Percentiles rank a stretch among this genome's conserved stretches.
Evolutionary conservation across 1,284 basidiomycete genomes (phyloP).

Genomic region (Coniferiporia sulphurascens): DNA sequence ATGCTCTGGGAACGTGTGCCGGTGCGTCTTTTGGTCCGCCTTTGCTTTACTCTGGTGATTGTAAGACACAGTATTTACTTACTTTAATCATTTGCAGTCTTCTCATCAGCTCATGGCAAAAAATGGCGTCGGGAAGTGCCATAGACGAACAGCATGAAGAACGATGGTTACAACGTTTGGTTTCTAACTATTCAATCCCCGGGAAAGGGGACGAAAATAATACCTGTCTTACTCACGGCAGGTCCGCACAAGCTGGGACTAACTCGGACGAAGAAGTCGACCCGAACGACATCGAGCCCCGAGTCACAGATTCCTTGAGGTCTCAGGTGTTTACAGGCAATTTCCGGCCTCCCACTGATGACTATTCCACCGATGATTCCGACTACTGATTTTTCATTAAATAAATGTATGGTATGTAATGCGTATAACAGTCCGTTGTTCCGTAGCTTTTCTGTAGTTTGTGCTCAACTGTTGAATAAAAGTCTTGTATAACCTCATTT

Average conservation of each 20-base stretch:
- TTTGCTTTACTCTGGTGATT: neutral
- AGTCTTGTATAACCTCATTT: too few relatives aligned
- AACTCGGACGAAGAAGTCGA: slow-evolving; percentile 12
- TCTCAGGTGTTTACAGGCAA: neutral
- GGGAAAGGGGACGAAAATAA: neutral
- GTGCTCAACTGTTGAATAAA: too few relatives aligned
- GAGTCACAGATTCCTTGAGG: neutral
- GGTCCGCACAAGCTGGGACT: neutral
- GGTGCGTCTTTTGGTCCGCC: slow-evolving; percentile 22
- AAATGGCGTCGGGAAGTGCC: slow-evolving; percentile 15
- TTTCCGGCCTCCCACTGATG: slow-evolving; percentile 4
- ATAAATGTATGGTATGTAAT: too few relatives aligned
- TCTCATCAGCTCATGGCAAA: slow-evolving; percentile 13
- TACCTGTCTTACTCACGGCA: neutral
- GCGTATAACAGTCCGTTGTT: too few relatives aligned
- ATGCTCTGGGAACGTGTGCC: slow-evolving; percentile 34
- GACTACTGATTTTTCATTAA: neutral
- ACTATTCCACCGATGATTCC: slow-evolving; percentile 13
- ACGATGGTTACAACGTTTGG: neutral
- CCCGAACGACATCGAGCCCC: slow-evolving; percentile 12
- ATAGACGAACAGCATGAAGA: slow-evolving; percentile 16
- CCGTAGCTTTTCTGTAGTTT: too few relatives aligned
- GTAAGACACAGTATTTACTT: neutral
- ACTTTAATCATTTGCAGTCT: slow-evolving; percentile 3
- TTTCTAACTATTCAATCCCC: neutral